These are phyloP conservation scores for Capronia americana DNA, from an alignment of 2,329 filamentous ascomycete genomes.

Conservation along the genomic window DNA sequence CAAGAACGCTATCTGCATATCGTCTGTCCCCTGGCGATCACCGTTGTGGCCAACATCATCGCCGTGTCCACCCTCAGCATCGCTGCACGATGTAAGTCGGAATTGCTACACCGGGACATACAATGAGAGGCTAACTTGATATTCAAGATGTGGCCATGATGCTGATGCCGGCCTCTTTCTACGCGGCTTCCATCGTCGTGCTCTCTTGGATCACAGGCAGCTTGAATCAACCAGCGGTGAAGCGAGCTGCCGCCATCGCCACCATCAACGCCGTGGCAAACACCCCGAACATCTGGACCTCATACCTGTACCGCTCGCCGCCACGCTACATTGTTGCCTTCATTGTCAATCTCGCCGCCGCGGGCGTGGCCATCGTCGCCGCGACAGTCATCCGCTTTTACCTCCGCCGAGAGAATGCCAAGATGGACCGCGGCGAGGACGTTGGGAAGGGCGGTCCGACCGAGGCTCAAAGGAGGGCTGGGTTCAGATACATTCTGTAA, in stretches of 20 bases:
- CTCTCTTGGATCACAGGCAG: constrained; percentile 76
- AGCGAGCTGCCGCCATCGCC: constrained; percentile 73
- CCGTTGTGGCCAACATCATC: constrained; percentile 70
- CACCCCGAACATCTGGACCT: constrained; percentile 42
- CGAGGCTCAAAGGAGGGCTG: constrained; percentile 35
- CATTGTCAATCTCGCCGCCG: constrained; percentile 37
- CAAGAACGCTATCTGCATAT: constrained; percentile 75
- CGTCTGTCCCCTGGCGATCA: constrained; percentile 64
- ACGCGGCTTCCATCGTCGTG: constrained; percentile 68
- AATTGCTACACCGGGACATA: not conserved
- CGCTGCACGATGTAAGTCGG: constrained; percentile 60
- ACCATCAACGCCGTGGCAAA: constrained; percentile 78
- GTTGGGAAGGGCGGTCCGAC: constrained; percentile 39
- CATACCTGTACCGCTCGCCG: constrained; percentile 39
- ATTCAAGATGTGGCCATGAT: constrained; percentile 68
- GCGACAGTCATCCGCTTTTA: constrained; percentile 37
- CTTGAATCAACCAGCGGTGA: constrained; percentile 75
- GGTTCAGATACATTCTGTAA: constrained; percentile 37
- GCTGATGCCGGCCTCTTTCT: constrained; percentile 61
- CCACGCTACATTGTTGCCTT: constrained; percentile 41
- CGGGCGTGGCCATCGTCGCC: constrained; percentile 37
- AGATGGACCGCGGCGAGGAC: constrained; percentile 38
- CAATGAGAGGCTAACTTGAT: not conserved
- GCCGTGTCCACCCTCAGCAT: constrained; percentile 66
- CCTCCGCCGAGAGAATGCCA: constrained; percentile 39